A percentile compares a stretch with the other conserved stretches of the same genome.
Evolutionary conservation across 371 early-diverging fungal genomes (phyloP).

Genomic region (Funneliformis caledonium): DNA sequence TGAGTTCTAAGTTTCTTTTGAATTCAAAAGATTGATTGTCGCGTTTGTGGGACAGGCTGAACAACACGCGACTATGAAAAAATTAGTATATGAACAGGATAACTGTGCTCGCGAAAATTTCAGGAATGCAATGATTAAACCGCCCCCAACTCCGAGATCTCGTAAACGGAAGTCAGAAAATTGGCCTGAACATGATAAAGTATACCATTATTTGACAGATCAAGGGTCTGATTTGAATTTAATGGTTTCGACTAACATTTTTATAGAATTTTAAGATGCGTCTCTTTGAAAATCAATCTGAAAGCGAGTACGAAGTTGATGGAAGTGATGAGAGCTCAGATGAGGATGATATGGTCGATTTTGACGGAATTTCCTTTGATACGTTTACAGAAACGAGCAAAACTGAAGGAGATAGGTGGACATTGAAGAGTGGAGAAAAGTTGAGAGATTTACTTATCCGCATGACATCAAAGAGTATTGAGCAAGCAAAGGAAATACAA

Average conservation of each 20-base stretch:
- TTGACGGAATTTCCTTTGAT: slow-evolving; percentile 10
- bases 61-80: slow-evolving; percentile 11
- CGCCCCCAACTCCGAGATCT: not conserved
- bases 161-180: slow-evolving; percentile 27
- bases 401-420: slow-evolving; percentile 3
- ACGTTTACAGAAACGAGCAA: not conserved
- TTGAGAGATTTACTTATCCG: slow-evolving; percentile 15
- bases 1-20: not conserved
- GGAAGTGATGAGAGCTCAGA: slow-evolving; percentile 7
- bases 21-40: not conserved
- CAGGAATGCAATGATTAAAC: not conserved
- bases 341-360: slow-evolving; percentile 13
- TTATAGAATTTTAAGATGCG: slow-evolving; percentile 30
- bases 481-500: slow-evolving; percentile 32
- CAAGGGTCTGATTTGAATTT: slow-evolving; percentile 12
- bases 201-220: slow-evolving; percentile 6
- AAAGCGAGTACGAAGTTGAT: slow-evolving; percentile 35
- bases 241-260: slow-evolving; percentile 8
- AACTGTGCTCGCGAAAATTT: slow-evolving; percentile 18
- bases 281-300: slow-evolving; percentile 28
- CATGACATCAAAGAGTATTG: slow-evolving; percentile 35
- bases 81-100: slow-evolving; percentile 31
- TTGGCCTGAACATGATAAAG: slow-evolving; percentile 6
- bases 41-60: not conserved
- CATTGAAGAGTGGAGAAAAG: slow-evolving; percentile 19